Evolutionary conservation across 257 asterid species (phyloP).

Genomic region (Salvia rosmarinus): DNA sequence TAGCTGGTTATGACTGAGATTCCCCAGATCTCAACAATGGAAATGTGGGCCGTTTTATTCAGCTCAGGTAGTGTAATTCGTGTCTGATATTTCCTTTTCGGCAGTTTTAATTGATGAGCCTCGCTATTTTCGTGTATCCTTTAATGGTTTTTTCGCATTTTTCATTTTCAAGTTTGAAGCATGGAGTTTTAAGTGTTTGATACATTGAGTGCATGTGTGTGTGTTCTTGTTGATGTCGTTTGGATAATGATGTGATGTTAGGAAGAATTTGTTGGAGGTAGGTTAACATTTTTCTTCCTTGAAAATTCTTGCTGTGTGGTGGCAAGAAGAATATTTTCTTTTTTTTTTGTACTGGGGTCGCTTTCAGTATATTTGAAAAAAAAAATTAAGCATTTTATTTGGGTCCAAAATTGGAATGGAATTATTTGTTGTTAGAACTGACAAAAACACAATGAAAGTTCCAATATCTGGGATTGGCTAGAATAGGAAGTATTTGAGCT

Average conservation of each 20-base stretch:
- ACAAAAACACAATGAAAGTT: slow-evolving; percentile 34
- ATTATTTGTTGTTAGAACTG: slow-evolving; percentile 37
- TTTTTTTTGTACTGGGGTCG: slow-evolving; percentile 46
- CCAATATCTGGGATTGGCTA: slow-evolving; percentile 41
- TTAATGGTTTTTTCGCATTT: slow-evolving; percentile 14
- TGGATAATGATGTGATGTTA: slow-evolving; percentile 43
- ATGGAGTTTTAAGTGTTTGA: slow-evolving; percentile 5
- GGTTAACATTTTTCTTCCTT: slow-evolving; percentile 33
- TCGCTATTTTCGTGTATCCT: slow-evolving; percentile 7
- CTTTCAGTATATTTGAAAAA: slow-evolving; percentile 40
- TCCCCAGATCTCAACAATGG: slow-evolving; percentile 47
- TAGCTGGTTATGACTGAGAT: slow-evolving; percentile 27
- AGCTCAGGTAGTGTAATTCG: slow-evolving; percentile 44
- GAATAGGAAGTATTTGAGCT: slow-evolving; percentile 47
- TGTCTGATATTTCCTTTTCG: background rate
- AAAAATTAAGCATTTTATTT: slow-evolving; percentile 29
- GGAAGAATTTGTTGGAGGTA: slow-evolving; percentile 38
- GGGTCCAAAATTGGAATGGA: slow-evolving; percentile 35
- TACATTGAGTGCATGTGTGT: slow-evolving; percentile 23
- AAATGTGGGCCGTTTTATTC: slow-evolving; percentile 34
- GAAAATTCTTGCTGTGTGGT: slow-evolving; percentile 28
- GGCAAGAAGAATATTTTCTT: slow-evolving; percentile 30
- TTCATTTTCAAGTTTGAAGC: slow-evolving; percentile 24
- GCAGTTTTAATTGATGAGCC: slow-evolving; percentile 29
- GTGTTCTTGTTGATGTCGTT: slow-evolving; percentile 27